Percentiles rank a stretch among this genome's conserved stretches.
Evolutionary conservation across 2,329 filamentous ascomycete species (phyloP).

Genomic region (Talaromyces sp.): DNA sequence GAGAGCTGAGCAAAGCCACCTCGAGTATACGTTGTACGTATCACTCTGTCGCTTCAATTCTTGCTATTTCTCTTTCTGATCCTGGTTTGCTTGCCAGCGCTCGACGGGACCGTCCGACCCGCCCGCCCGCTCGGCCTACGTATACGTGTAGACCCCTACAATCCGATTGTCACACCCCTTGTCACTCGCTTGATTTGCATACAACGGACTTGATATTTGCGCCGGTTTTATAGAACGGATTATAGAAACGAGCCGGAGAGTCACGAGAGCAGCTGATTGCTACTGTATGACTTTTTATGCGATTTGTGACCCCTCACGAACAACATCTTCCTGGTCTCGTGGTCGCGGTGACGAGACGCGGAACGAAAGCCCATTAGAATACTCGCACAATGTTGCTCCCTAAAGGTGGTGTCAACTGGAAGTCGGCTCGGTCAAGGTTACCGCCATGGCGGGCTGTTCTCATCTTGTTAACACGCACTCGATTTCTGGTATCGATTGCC

Average conservation of each 20-base stretch:
- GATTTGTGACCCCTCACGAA: slow-evolving; percentile 1
- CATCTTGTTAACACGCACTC: slow-evolving; percentile 70
- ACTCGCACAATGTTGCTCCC: slow-evolving; percentile 72
- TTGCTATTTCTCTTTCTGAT: background rate
- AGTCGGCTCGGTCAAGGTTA: slow-evolving; percentile 76
- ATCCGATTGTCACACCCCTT: slow-evolving; percentile 7
- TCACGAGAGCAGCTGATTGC: background rate
- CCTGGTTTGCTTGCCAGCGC: background rate
- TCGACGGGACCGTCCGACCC: background rate
- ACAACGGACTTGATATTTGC: background rate
- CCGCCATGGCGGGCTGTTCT: slow-evolving; percentile 73
- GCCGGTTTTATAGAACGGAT: background rate
- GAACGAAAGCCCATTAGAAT: background rate
- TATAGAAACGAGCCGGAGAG: background rate
- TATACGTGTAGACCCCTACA: slow-evolving; percentile 3
- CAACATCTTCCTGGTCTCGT: background rate
- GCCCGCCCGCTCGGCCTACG: background rate
- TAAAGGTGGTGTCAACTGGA: slow-evolving; percentile 83
- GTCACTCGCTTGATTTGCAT: slow-evolving; percentile 9
- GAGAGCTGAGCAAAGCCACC: background rate
- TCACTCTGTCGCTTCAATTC: slow-evolving; percentile 1
- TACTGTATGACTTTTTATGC: background rate
- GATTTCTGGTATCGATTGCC: slow-evolving; percentile 72
- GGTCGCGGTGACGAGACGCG: slow-evolving; percentile 5
- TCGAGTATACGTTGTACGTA: slow-evolving; percentile 6